phyloP scores from a whole-genome alignment of 2,329 filamentous ascomycete species.

The Fusarium sp. region DNA sequence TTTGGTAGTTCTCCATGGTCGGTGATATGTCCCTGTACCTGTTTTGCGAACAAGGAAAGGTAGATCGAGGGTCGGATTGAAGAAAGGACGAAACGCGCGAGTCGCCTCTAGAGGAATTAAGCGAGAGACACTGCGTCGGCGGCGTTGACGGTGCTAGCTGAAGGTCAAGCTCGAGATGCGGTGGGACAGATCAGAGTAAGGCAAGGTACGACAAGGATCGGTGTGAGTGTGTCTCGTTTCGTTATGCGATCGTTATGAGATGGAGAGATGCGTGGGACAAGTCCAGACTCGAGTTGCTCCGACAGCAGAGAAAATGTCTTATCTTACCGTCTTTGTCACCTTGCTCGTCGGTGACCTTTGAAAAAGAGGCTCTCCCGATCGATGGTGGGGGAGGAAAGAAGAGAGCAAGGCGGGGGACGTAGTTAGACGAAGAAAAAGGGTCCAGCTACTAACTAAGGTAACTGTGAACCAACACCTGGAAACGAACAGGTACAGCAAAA shows the following conservation, averaged over 20 bases:
- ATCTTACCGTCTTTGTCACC: not conserved
- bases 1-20: constrained; percentile 93
- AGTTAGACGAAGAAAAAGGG: constrained; percentile 17
- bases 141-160: constrained; percentile 9
- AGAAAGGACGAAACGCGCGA: constrained; percentile 20
- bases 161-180: constrained; percentile 1
- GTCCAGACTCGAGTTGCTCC: constrained; percentile 7
- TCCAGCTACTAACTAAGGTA: not conserved
- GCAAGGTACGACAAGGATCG: constrained; percentile 4
- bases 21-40: constrained; percentile 4
- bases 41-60: constrained; percentile 9
- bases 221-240: constrained; percentile 8
- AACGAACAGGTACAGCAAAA: constrained; percentile 10
- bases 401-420: constrained; percentile 12
- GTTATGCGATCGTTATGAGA: not conserved
- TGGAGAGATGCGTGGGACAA: not conserved
- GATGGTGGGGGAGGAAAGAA: constrained; percentile 18
- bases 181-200: not conserved
- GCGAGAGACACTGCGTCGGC: constrained; percentile 33
- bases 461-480: not conserved
- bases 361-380: constrained; percentile 13
- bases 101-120: constrained; percentile 10
- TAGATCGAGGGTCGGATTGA: constrained; percentile 5
- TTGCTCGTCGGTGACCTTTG: not conserved
- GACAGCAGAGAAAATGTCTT: constrained; percentile 9